Conservation (phyloP, 2,329 filamentous ascomycete species). For the Remersonia thermophila region DNA sequence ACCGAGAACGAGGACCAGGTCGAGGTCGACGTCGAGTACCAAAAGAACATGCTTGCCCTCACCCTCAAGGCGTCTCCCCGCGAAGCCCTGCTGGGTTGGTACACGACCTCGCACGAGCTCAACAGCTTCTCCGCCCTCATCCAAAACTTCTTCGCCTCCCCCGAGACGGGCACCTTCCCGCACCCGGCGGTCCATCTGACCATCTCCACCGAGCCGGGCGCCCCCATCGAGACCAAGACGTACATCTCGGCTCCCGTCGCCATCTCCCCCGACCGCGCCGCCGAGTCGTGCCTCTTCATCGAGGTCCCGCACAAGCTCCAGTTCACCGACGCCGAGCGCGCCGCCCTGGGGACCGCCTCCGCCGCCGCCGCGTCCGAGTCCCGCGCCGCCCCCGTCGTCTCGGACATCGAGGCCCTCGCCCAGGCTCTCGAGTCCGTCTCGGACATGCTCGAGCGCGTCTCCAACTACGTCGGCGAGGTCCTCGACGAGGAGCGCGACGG, state of each 20-base stretch:
- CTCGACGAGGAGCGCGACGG: slow-evolving; percentile 87
- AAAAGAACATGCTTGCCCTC: slow-evolving; percentile 96
- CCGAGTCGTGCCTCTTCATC: slow-evolving; percentile 94
- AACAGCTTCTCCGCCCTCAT: slow-evolving; percentile 98
- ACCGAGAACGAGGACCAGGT: slow-evolving; percentile 98
- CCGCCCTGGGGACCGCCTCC: slow-evolving; percentile 67
- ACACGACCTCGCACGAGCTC: slow-evolving; percentile 90
- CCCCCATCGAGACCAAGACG: slow-evolving; percentile 78
- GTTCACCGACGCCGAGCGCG: slow-evolving; percentile 54
- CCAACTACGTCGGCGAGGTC: slow-evolving; percentile 83
- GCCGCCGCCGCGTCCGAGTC: slow-evolving; percentile 69
- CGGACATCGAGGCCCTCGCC: slow-evolving; percentile 83
- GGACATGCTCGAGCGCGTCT: slow-evolving; percentile 79
- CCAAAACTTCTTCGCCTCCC: slow-evolving; percentile 97
- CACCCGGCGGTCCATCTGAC: slow-evolving; percentile 97
- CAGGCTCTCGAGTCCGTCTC: slow-evolving; percentile 78
- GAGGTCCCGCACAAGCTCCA: slow-evolving; percentile 91
- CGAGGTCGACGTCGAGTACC: slow-evolving; percentile 98
- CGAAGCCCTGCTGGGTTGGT: slow-evolving; percentile 94
- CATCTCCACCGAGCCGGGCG: slow-evolving; percentile 76
- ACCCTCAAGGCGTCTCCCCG: slow-evolving; percentile 89
- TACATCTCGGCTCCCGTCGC: slow-evolving; percentile 95
- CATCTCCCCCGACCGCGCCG: slow-evolving; percentile 85
- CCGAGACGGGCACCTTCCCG: slow-evolving; percentile 92
- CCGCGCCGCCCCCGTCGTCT: slow-evolving; percentile 59